Base-by-base conservation (phyloP, 495 filamentous ascomycete species). In the Hypoxylon subgilvum region DNA sequence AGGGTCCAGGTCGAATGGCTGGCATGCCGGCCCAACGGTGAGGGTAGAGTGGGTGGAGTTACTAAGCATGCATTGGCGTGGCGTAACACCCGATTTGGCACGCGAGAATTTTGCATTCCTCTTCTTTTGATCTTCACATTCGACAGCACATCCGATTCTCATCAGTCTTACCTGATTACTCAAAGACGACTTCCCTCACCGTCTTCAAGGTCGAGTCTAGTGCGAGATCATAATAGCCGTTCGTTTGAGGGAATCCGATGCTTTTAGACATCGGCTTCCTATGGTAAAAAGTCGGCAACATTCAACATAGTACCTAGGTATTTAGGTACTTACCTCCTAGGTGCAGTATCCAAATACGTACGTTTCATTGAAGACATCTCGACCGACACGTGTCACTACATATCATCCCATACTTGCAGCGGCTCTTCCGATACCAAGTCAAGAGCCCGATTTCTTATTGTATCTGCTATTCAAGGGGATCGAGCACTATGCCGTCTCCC, bases 281-380 rank as follows among this genome's bases (percentile, higher is more conserved):
- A 70, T 70, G 68, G 68, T 70, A 63, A 52, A 28, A 61, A 66
- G 27, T 61, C 68, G 68, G 68, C 68, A 22, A 70, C 68, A 70
- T 67, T 17, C 22, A 49, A 57, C n/a, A n/a, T n/a, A n/a, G n/a
- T n/a, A n/a, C n/a, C n/a, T n/a, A n/a, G n/a, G n/a, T n/a, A n/a
- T n/a, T n/a, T n/a, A n/a, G n/a, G n/a, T n/a, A n/a, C n/a, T n/a
- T n/a, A n/a, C n/a, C n/a, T n/a, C n/a, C n/a, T n/a, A n/a, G n/a
- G n/a, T n/a, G n/a, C n/a, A 56, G 28, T 49, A 14, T 39, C 4
- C 5, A 35, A 35, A 3, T 35, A 5, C 9, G 35, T 48, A 41
- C 19, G 43, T 50, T 31, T 31, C 40, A 52, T 38, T 47, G 25
- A 3, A 18, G 21, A 17, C 16, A 36, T 6, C 25, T 8, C 17